phyloP scores from a whole-genome alignment of 352 stramenopile genomes.

The Phytophthora pinifolia region DNA sequence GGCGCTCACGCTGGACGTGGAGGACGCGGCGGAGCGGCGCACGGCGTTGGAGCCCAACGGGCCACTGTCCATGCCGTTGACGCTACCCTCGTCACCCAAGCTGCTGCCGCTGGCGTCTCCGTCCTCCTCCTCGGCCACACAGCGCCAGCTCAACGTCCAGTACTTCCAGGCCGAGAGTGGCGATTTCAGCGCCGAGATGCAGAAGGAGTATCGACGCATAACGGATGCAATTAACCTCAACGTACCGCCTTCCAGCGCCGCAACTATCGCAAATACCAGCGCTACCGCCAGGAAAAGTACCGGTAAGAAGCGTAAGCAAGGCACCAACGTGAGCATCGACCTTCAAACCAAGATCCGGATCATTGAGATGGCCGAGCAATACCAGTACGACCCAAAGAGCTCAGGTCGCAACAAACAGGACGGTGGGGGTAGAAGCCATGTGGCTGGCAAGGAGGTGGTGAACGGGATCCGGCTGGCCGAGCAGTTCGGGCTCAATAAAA shows the following conservation, averaged over 20 bases:
- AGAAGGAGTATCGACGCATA: conserved; percentile 54
- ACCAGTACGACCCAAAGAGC: conserved; percentile 76
- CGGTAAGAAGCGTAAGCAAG: conserved; percentile 58
- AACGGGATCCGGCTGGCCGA: conserved; percentile 73
- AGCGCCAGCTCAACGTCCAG: conserved; percentile 30
- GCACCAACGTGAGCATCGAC: conserved; percentile 72
- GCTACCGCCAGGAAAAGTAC: conserved; percentile 7
- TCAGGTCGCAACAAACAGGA: conserved; percentile 42
- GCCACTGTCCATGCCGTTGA: conserved; percentile 31
- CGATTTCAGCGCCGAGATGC: conserved; percentile 50
- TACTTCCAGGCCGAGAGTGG: conserved; percentile 45
- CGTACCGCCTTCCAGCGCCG: conserved; percentile 8
- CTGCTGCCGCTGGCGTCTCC: conserved; percentile 46
- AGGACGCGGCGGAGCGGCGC: too few relatives aligned
- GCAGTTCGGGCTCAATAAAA: conserved; percentile 83
- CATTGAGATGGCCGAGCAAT: conserved; percentile 80
- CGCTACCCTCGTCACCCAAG: conserved; percentile 46
- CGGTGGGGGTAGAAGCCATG: conserved; percentile 1
- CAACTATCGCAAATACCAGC: conserved; percentile 11
- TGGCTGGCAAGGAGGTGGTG: conserved; percentile 47
- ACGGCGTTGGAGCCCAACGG: conserved; percentile 9
- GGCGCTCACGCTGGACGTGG: too few relatives aligned
- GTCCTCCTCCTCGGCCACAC: conserved; percentile 28
- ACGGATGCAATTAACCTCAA: conserved; percentile 33
- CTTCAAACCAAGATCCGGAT: conserved; percentile 85